Evolutionary conservation across 1,139 yeast species (phyloP), one percentile per base, ranked within the genome.

Genomic region (Geotrichum citri-aurantii): DNA sequence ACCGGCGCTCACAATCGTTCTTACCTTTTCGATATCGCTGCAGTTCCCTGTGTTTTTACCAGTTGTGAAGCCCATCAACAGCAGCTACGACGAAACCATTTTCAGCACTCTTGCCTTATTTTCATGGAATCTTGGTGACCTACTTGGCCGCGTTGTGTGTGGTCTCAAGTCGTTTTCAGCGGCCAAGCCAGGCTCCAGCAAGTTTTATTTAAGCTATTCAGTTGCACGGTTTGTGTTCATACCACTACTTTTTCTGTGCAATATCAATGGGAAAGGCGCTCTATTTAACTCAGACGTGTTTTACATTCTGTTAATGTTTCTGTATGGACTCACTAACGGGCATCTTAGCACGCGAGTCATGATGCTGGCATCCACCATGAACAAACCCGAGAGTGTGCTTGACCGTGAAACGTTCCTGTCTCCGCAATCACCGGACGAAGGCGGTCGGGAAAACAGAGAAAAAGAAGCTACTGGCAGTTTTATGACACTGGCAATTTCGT

Each of bases 381-480:
- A 37, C 10, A 37, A 37, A 19, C n/a, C 1, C 10, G 19, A 37
- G n/a, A n/a, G 19, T 37, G 3, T 11, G 44, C 21, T 19, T 37
- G 44, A 17, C 17, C 7, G 19, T 8, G 44, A 37, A 1, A 37
- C 17, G 17, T 37, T 37, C 14, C 17, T 37, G 44, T 17, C 19
- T 5, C 14, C 21, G 10, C 5, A 37, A 3, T 5, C 21, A 37
- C 40, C 0, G 2, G 59, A 53, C 26, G 80, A 78, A 40, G 76
- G n/a, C n/a, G n/a, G 73, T 17, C 79, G 76, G 5, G 77, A 77
- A 14, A 88, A 82, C 51, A 80, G 80, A 23, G 95, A 89, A 68
- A 85, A 84, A 70, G 91, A 88, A 64, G 97, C 97, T 0, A 96
- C 98, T 0, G 97, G 97, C 47, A 97, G 97, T 2, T 88, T 91